phyloP scores from a whole-genome alignment of 2,329 filamentous ascomycete species.

The Neophaeococcomyces mojaviensis region DNA sequence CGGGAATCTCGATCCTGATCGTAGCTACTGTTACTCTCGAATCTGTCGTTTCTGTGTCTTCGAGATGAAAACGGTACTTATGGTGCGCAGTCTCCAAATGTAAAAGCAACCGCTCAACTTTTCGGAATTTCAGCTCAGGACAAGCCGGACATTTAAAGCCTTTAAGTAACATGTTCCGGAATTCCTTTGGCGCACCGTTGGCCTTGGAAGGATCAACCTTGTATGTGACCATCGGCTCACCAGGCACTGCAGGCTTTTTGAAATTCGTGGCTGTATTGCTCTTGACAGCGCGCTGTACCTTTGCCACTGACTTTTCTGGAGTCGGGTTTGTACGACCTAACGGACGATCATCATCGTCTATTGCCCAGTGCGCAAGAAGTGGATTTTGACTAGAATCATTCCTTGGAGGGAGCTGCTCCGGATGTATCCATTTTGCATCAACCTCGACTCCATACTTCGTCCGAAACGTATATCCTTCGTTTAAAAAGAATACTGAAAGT shows the following conservation, averaged over 20 bases:
- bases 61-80: slow-evolving; percentile 15
- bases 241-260: neutral
- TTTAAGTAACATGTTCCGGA: slow-evolving; percentile 7
- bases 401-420: neutral
- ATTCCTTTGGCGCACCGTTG: neutral
- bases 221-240: slow-evolving; percentile 8
- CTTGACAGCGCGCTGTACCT: neutral
- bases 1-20: neutral
- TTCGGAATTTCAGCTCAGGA: slow-evolving; percentile 7
- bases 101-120: slow-evolving; percentile 17
- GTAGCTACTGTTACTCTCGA: neutral
- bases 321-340: slow-evolving; percentile 2
- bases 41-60: neutral
- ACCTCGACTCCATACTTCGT: slow-evolving; percentile 24
- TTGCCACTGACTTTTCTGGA: neutral
- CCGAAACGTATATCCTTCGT: slow-evolving; percentile 16
- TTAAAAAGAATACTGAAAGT: slow-evolving; percentile 20
- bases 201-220: slow-evolving; percentile 1
- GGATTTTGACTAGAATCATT: neutral
- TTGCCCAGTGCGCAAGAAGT: slow-evolving; percentile 4
- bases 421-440: slow-evolving; percentile 14
- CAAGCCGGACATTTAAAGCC: slow-evolving; percentile 21
- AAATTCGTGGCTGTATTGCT: neutral
- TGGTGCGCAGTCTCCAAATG: slow-evolving; percentile 19
- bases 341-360: slow-evolving; percentile 1